Conservation (phyloP, 2,329 filamentous ascomycete genomes). For the Fusarium sp. region DNA sequence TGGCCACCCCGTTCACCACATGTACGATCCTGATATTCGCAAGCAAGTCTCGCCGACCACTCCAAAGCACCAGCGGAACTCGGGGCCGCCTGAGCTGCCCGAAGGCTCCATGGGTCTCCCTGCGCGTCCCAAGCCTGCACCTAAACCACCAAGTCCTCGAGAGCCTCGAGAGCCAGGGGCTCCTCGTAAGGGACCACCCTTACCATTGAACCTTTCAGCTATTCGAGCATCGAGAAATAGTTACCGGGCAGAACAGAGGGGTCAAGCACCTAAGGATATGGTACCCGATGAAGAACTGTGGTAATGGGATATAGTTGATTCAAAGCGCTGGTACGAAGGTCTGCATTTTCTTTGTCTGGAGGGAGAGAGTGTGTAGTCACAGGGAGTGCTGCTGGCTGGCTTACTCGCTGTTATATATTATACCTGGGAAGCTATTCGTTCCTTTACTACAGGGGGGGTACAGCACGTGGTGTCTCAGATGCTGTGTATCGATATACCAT, state of each 20-base stretch:
- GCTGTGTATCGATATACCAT: not conserved
- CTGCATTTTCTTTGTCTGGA: not conserved
- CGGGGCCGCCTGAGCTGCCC: conserved; percentile 39
- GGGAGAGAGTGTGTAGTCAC: not conserved
- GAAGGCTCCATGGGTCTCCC: conserved; percentile 48
- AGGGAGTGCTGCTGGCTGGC: conserved; percentile 28
- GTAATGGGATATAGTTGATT: not conserved
- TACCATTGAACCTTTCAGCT: conserved; percentile 27
- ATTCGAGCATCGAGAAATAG: conserved; percentile 19
- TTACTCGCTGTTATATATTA: conserved; percentile 11
- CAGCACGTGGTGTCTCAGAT: not conserved
- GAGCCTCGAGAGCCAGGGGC: conserved; percentile 11
- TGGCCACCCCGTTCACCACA: conserved; percentile 45
- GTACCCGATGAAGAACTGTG: conserved; percentile 33
- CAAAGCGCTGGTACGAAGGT: no score
- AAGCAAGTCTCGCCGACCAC: conserved; percentile 47
- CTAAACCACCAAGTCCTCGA: conserved; percentile 24
- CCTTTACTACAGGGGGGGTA: not conserved
- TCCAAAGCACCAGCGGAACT: conserved; percentile 29
- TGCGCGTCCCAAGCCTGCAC: conserved; percentile 42
- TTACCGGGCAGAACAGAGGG: conserved; percentile 8
- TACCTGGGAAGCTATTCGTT: not conserved
- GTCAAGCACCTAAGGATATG: conserved; percentile 19
- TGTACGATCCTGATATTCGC: conserved; percentile 51
- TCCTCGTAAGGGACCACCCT: conserved; percentile 34